Percentiles rank a stretch among this genome's conserved stretches.
These are phyloP conservation scores for Alternaria angustiovoidea DNA, from an alignment of 2,329 filamentous ascomycete genomes.

Conservation along the genomic window DNA sequence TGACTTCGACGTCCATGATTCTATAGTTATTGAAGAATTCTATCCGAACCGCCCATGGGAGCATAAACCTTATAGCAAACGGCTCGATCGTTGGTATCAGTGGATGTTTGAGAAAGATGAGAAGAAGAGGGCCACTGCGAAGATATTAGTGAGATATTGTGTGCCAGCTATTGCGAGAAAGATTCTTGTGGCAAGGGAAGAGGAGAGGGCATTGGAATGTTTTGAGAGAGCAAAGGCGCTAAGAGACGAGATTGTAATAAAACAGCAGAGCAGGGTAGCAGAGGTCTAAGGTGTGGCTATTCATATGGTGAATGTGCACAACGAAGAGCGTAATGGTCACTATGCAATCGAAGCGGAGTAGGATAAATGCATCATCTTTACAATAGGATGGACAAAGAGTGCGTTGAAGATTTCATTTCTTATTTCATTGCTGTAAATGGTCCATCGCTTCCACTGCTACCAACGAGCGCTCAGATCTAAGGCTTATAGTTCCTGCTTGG, in stretches of 20 bases:
- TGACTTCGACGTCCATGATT: not conserved
- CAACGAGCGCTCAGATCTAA: not conserved
- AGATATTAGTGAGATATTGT: not conserved
- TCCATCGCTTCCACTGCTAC: not conserved
- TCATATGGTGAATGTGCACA: not conserved
- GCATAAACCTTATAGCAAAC: conserved; percentile 17
- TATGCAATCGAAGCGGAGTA: not conserved
- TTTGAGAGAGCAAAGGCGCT: not conserved
- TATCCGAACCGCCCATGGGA: not conserved
- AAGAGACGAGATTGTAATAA: not conserved
- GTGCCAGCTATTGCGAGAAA: conserved; percentile 5
- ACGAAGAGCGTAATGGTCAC: not conserved
- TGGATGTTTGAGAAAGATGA: conserved; percentile 8
- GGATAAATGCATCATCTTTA: not conserved
- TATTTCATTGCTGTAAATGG: not conserved
- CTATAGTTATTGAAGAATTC: not conserved
- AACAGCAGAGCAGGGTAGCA: not conserved
- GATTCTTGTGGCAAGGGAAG: not conserved
- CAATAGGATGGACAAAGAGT: not conserved
- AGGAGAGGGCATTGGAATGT: not conserved
- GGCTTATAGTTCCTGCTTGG: conserved; percentile 2
- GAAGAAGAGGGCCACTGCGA: conserved; percentile 7
- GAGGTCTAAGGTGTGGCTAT: not conserved
- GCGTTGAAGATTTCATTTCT: not conserved
- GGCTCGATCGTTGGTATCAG: conserved; percentile 25